Evolutionary conservation across 2,329 filamentous ascomycete genomes (phyloP), one percentile per base, ranked within the genome.

Genomic region (Paecilomyces sp.): DNA sequence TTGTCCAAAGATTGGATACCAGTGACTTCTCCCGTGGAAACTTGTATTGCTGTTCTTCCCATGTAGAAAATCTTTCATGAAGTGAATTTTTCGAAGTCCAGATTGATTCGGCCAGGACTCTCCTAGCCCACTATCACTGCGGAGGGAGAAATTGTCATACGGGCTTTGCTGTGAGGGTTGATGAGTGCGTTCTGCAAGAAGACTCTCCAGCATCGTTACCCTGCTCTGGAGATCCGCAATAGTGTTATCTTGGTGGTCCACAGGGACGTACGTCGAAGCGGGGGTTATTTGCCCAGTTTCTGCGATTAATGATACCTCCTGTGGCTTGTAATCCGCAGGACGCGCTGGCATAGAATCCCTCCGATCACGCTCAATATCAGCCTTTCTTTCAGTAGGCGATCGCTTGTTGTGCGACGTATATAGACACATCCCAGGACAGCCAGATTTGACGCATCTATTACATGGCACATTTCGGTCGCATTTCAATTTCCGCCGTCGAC

Each of bases 381-480:
- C 41, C n/a, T 5, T 47, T 8, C 15, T 47, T n/a, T 47, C 41
- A 18, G 15, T 4, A 47, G n/a, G 2, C n/a, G n/a, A 18, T 9
- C 6, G 41, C 3, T 47, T n/a, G 13, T 47, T 47, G 13, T 18
- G 41, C 41, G 41, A 47, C 9, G n/a, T 47, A 47, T 47, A 47
- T 15, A 18, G 18, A 9, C 41, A 47, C 15, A 18, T 2, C 9
- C 18, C n/a, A 47, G 41, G 41, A 15, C 54, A n/a, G 55, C 24
- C 59, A 33, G 81, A 80, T 65, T 82, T 83, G 63, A 75, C 61
- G 60, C 76, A 77, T 72, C 90, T 90, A 63, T 80, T 80, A 70
- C 89, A 93, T 61, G 90, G 88, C 56, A 88, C 82, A 22, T 80
- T 74, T 70, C 90, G 91, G 76, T 90, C 87, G 76, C 90, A 93